Evolutionary conservation across 2,329 filamentous ascomycete species (phyloP).

Genomic region (Paramyrothecium sp.): DNA sequence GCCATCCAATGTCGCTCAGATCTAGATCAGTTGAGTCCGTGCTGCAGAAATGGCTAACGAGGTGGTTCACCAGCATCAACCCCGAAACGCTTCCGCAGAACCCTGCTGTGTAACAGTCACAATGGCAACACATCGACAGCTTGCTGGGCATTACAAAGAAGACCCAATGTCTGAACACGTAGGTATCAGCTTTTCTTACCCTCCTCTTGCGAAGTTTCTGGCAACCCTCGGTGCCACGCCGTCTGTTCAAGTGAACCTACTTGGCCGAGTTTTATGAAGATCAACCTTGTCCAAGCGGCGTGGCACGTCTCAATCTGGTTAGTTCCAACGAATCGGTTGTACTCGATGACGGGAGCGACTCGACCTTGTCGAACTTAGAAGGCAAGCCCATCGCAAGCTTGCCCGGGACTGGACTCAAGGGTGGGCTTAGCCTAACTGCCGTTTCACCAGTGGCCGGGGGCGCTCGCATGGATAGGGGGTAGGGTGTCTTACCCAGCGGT

Average conservation of each 20-base stretch:
- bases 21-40: neutral
- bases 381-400: slow-evolving; percentile 40
- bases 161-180: slow-evolving; percentile 24
- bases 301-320: neutral
- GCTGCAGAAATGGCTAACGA: neutral
- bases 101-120: slow-evolving; percentile 19
- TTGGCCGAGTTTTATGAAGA: no score
- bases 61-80: neutral
- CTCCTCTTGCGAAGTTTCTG: neutral
- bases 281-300: no score
- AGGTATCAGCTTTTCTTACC: slow-evolving; percentile 14
- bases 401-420: slow-evolving; percentile 38
- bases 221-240: no score
- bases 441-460: slow-evolving; percentile 51
- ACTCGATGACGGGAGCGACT: neutral
- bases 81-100: no score
- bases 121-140: slow-evolving; percentile 27
- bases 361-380: neutral
- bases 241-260: neutral
- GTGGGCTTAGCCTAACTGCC: slow-evolving; percentile 45
- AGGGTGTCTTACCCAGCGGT: slow-evolving; percentile 18
- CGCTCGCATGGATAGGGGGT: slow-evolving; percentile 25
- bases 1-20: neutral
- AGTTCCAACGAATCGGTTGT: neutral
- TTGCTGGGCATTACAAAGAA: slow-evolving; percentile 27